A percentile compares a stretch with the other conserved stretches of the same genome.
Evolutionary conservation across 139 green algal species (phyloP).

Genomic region (Chlorella sp.): DNA sequence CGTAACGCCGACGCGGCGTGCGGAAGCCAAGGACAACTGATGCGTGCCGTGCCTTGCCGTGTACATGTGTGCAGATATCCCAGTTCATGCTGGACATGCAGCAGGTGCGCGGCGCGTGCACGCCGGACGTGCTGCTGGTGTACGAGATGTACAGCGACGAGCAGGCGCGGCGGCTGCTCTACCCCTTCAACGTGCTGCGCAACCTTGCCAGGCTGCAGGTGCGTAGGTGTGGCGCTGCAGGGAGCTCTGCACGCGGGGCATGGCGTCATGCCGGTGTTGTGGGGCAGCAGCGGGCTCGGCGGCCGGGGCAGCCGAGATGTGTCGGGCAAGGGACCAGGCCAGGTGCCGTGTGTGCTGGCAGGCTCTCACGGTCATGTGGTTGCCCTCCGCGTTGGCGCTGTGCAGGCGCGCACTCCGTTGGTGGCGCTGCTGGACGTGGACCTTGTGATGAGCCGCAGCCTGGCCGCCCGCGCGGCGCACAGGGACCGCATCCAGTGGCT

Average conservation of each 20-base stretch:
- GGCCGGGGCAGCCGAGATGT: no score
- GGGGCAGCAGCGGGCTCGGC: no score
- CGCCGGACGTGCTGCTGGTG: slow-evolving; percentile 11
- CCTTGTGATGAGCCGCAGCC: neutral
- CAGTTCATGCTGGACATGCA: neutral
- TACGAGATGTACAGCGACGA: slow-evolving; percentile 7
- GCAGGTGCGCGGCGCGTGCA: slow-evolving; percentile 1
- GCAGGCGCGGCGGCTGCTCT: neutral
- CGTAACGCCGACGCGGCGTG: no score
- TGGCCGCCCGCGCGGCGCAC: no score
- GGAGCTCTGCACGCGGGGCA: neutral
- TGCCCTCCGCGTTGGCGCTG: neutral
- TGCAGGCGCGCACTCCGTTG: neutral
- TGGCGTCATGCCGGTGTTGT: no score
- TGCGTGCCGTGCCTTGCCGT: no score
- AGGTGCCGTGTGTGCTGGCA: neutral
- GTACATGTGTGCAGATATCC: neutral
- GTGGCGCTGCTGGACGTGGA: neutral
- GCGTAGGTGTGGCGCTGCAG: no score
- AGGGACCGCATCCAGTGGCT: no score
- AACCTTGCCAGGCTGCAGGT: neutral
- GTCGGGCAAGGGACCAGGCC: neutral
- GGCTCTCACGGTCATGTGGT: neutral
- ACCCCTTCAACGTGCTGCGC: neutral
- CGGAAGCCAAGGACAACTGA: no score